Base-by-base conservation (phyloP, 2,329 filamentous ascomycete species). In the Hypoxylon sp. region DNA sequence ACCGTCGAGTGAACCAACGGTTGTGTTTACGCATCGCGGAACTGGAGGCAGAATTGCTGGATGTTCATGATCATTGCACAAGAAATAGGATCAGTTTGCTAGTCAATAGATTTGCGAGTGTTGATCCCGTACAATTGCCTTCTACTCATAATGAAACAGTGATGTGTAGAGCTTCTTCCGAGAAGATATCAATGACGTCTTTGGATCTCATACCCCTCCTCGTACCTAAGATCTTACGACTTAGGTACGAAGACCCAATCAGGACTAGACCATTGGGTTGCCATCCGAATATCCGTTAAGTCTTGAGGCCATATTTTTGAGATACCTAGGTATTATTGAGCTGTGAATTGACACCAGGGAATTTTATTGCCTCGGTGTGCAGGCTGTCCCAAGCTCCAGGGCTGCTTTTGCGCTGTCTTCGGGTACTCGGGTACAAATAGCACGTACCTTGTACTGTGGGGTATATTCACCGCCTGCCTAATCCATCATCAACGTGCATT, bases 1-100 rank as follows among this genome's bases (percentile, higher is more conserved):
- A 70, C 65, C 64, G 71, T 77, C 76, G 75, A 75, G 76, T 76
- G 72, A 71, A 73, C 68, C 53, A 66, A 61, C 35, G 53, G 68
- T 56, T 70, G 73, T 77, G 73, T 77, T 77, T 77, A 73, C 67
- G 54, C 61, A 72, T 68, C 64, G 65, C 68, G 30, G 73, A 68
- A 70, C 64, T 51, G 57, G 61, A 61, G 65, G 71, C 66, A 67
- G n/a, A 53, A 31, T 51, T 44, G 30, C 66, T 73, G 60, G 44
- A 62, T 22, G 63, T 70, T 69, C 66, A 65, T 68, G 49, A 71
- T 63, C 56, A 71, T 66, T 67, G 66, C 65, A 69, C 64, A 66
- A 59, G 70, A 73, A 71, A 67, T 66, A 64, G 61, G 69, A 59
- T 57, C 54, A 62, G 61, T 58, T 64, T 73, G 67, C 68, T 74